phyloP scores from a whole-genome alignment of 805 yeast species.

The Starmerella potacharoeniae region DNA sequence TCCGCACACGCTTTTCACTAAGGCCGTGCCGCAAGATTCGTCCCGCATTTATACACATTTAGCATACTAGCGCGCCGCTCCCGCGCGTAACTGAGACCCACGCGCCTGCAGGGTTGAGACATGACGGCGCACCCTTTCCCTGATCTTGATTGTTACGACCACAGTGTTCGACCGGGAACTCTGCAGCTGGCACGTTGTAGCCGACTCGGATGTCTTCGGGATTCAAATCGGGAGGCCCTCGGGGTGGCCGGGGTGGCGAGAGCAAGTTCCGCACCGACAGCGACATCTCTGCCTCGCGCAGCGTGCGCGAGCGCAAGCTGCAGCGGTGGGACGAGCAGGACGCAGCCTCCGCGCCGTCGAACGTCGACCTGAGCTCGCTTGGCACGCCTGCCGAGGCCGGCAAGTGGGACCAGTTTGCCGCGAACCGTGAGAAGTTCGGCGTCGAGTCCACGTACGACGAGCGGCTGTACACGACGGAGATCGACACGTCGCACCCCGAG shows the following conservation, averaged over 20 bases:
- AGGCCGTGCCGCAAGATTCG: background rate
- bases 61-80: background rate
- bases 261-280: conserved; percentile 63
- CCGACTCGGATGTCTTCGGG: conserved; percentile 5
- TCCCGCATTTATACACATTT: too few species aligned
- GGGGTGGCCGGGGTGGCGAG: conserved; percentile 3
- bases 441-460: conserved; percentile 77
- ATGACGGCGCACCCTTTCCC: background rate
- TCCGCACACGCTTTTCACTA: too few species aligned
- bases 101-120: background rate
- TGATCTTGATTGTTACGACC: background rate
- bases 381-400: background rate
- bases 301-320: conserved; percentile 52
- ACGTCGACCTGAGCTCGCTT: conserved; percentile 12
- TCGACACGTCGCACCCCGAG: conserved; percentile 61
- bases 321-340: conserved; percentile 64
- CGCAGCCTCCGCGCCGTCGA: conserved; percentile 14
- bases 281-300: conserved; percentile 51
- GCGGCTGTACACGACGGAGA: conserved; percentile 71
- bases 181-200: conserved; percentile 3
- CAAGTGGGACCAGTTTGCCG: conserved; percentile 89
- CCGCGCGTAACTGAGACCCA: background rate
- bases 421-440: conserved; percentile 82
- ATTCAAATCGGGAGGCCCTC: conserved; percentile 2
- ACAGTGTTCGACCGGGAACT: background rate